Conservation (phyloP, 75 land plant species). For the Larix kaempferi region DNA sequence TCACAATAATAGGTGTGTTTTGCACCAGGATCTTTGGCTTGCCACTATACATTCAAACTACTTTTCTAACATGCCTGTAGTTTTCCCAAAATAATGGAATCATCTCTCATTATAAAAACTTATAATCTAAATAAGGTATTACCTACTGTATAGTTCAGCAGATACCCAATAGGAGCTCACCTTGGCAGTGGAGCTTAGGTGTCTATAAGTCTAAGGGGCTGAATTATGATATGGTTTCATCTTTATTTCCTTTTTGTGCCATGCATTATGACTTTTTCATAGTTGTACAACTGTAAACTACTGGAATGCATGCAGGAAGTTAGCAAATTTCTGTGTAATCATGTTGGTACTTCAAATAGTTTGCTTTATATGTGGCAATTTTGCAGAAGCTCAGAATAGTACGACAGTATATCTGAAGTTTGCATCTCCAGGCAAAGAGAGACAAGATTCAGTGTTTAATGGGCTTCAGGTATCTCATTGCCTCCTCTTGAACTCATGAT, state of each 20-base stretch:
- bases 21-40: not conserved
- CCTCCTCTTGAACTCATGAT: not conserved
- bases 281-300: not conserved
- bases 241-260: not conserved
- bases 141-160: not conserved
- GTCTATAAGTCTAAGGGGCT: not conserved
- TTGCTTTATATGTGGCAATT: slow-evolving; percentile 7
- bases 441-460: slow-evolving; percentile 97
- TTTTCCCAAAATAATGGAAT: not conserved
- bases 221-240: not conserved
- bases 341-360: not conserved
- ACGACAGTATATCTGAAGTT: slow-evolving; percentile 63
- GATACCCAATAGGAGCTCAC: not conserved
- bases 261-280: not conserved
- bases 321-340: not conserved
- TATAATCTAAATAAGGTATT: not conserved
- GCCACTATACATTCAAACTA: not conserved
- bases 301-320: not conserved
- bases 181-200: not conserved
- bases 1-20: not conserved
- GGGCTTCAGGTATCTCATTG: slow-evolving; percentile 76
- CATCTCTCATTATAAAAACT: not conserved
- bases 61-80: not conserved
- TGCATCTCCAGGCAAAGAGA: slow-evolving; percentile 95
- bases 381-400: slow-evolving; percentile 56